Evolutionary conservation across 495 filamentous ascomycete genomes (phyloP), one percentile per base, ranked within the genome.

Genomic region (Hyaloscypha hepaticicola): DNA sequence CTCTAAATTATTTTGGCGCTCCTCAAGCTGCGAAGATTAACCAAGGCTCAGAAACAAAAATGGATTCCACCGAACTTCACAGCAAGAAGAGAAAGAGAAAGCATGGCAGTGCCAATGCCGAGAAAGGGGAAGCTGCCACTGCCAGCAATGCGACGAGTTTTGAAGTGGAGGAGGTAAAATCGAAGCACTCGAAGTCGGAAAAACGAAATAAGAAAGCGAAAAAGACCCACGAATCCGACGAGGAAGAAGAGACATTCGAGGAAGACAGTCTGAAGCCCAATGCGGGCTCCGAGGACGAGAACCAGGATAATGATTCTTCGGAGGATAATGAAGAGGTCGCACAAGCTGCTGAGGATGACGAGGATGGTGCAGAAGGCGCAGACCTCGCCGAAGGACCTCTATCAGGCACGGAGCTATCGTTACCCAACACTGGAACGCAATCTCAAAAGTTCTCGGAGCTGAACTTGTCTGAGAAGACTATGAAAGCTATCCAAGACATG

Each of bases 401-500:
- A 8, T 50, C 68, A 33, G 52, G 60, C 16, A 45, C 51, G 31
- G 60, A 57, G n/a, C 60, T 72, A 11, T 61, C 68, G 11, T 48
- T 72, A 45, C 70, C 70, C 5, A 66, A 24, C 51, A 52, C 63
- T 19, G 68, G 68, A 21, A 31, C 41, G 8, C 51, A 70, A 45
- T 29, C 70, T 7, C 53, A 69, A 60, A 72, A 70, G n/a, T 99
- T 99, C 73, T 75, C 85, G 21, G 91, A 97, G 58, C 82, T 99
- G 66, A 90, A 90, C 41, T 82, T 99, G 6, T 95, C 91, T 2
- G 86, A 89, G 48, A 92, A 89, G 75, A 97, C 93, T 1, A 88
- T 91, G 81, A 85, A 90, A 76, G 94, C 90, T 12, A 94, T 99
- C 64, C 80, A 87, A 58, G 91, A 88, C 24, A 96, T 99, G 93